These are phyloP conservation scores for Phytophthora hibernalis DNA, from an alignment of 352 stramenopile species.

Conservation along the genomic window DNA sequence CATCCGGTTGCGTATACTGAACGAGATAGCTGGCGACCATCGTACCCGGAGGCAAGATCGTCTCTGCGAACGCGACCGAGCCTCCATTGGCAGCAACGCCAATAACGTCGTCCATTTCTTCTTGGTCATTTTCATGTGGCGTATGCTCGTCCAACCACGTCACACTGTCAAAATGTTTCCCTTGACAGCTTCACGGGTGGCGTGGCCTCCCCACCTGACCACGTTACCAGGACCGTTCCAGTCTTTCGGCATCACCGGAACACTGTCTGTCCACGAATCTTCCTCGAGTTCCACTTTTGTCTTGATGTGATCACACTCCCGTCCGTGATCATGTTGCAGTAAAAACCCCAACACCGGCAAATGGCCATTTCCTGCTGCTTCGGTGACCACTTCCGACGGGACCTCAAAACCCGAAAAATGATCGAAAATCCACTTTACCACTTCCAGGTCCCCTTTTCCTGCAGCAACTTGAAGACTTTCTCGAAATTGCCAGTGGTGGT, in stretches of 20 bases:
- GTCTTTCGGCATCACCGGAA: slow-evolving; percentile 3
- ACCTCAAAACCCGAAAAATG: slow-evolving; percentile 9
- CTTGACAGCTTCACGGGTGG: slow-evolving; percentile 5
- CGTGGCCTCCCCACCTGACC: slow-evolving; percentile 12
- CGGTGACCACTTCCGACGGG: slow-evolving; percentile 2
- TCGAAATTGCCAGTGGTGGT: slow-evolving; percentile 10
- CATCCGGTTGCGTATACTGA: slow-evolving; percentile 1
- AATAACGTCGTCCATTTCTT: slow-evolving; percentile 8
- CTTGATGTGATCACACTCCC: slow-evolving; percentile 1
- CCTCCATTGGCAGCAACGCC: slow-evolving; percentile 4
- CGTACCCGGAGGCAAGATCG: neutral
- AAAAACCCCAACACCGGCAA: slow-evolving; percentile 6
- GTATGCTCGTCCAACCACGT: slow-evolving; percentile 6
- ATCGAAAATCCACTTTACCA: slow-evolving; percentile 11
- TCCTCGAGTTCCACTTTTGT: slow-evolving; percentile 5
- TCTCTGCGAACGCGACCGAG: slow-evolving; percentile 7
- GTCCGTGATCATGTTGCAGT: slow-evolving; percentile 8
- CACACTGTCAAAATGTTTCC: slow-evolving; percentile 14
- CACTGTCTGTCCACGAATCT: slow-evolving; percentile 11
- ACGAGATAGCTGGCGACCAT: neutral
- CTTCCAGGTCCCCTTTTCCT: neutral
- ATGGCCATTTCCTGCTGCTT: slow-evolving; percentile 4
- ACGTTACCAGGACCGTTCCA: slow-evolving; percentile 9
- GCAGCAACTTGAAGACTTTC: slow-evolving; percentile 1
- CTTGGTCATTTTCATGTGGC: slow-evolving; percentile 11